Conservation (phyloP, 768 basidiomycete genomes). For the Lactarius psammicola region DNA sequence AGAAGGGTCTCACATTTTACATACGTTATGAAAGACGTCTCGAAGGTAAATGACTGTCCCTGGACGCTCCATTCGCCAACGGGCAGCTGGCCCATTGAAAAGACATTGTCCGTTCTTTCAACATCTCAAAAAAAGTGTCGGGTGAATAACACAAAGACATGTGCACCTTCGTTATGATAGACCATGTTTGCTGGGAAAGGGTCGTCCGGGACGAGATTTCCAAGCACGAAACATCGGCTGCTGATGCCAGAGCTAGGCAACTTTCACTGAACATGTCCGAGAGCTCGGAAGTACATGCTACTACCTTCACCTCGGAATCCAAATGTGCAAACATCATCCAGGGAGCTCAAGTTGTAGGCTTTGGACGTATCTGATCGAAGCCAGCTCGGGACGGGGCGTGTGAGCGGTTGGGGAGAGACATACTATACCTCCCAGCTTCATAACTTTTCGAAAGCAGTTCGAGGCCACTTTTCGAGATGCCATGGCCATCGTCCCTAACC, state of each 20-base stretch:
- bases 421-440: slow-evolving; percentile 66
- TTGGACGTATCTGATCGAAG: slow-evolving; percentile 68
- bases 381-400: neutral
- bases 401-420: slow-evolving; percentile 33
- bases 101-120: slow-evolving; percentile 61
- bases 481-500: slow-evolving; percentile 83
- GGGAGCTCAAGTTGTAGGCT: slow-evolving; percentile 49
- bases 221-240: slow-evolving; percentile 72
- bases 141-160: neutral
- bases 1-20: slow-evolving; percentile 31
- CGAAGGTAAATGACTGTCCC: slow-evolving; percentile 85
- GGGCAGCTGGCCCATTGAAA: slow-evolving; percentile 69
- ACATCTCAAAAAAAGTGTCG: neutral
- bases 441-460: slow-evolving; percentile 49
- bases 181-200: slow-evolving; percentile 63
- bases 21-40: slow-evolving; percentile 87
- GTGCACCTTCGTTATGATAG: slow-evolving; percentile 72
- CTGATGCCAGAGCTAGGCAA: slow-evolving; percentile 72
- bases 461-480: slow-evolving; percentile 65
- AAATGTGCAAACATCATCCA: slow-evolving; percentile 62
- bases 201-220: slow-evolving; percentile 80
- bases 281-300: slow-evolving; percentile 33
- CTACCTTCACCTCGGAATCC: slow-evolving; percentile 94
- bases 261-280: neutral
- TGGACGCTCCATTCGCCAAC: slow-evolving; percentile 67